These are phyloP conservation scores for Canavalia ensiformis DNA, from an alignment of 306 rosid genomes.

Conservation along the genomic window DNA sequence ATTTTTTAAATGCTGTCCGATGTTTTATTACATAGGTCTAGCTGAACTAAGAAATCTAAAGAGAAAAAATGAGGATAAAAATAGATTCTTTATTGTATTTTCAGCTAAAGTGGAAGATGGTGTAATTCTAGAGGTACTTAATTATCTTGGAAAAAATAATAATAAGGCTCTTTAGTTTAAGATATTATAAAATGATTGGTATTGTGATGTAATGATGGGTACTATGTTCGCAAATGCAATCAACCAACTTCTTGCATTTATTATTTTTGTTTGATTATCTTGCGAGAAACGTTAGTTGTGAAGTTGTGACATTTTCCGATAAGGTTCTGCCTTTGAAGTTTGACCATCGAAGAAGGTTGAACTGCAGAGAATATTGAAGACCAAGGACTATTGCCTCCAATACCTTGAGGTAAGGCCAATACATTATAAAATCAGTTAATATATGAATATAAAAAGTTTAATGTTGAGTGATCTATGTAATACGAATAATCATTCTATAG, in stretches of 20 bases:
- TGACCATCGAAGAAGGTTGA: too few relatives aligned
- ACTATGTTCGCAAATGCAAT: neutral
- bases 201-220: neutral
- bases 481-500: too few relatives aligned
- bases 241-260: neutral
- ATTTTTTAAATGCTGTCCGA: neutral
- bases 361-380: too few relatives aligned
- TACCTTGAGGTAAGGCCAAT: too few relatives aligned
- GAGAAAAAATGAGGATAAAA: neutral
- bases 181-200: neutral
- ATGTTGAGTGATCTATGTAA: too few relatives aligned
- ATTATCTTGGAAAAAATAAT: neutral
- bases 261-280: too few relatives aligned
- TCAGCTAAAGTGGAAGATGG: neutral
- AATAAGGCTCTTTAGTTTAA: neutral
- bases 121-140: neutral
- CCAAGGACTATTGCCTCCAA: too few relatives aligned
- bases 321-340: too few relatives aligned
- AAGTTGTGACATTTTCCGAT: too few relatives aligned
- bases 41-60: neutral
- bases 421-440: too few relatives aligned
- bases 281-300: too few relatives aligned
- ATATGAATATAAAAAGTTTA: too few relatives aligned
- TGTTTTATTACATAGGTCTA: neutral
- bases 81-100: neutral